Evolutionary conservation across 768 basidiomycete species (phyloP).

Genomic region (Agaricus blazei): DNA sequence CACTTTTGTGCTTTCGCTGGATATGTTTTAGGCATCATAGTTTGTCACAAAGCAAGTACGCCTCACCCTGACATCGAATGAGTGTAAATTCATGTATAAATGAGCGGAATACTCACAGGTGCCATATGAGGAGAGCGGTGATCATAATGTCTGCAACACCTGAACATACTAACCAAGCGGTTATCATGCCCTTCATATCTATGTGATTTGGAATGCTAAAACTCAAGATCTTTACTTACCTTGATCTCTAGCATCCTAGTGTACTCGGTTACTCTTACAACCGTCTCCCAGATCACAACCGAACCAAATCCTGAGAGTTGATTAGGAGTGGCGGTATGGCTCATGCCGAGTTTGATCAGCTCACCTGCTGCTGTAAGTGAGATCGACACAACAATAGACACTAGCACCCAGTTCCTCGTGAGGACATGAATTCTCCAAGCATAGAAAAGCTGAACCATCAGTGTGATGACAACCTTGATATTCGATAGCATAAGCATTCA

Average conservation of each 20-base stretch:
- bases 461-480: constrained; percentile 36
- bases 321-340: neutral
- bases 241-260: too few relatives aligned
- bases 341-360: too few relatives aligned
- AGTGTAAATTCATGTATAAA: neutral
- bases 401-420: constrained; percentile 17
- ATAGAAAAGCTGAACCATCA: constrained; percentile 42
- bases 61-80: constrained; percentile 1
- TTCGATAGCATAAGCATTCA: too few relatives aligned
- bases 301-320: constrained; percentile 19
- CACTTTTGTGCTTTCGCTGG: constrained; percentile 37
- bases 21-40: neutral
- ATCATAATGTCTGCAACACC: constrained; percentile 37
- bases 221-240: neutral
- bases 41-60: neutral
- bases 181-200: constrained; percentile 15
- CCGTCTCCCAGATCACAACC: constrained; percentile 15
- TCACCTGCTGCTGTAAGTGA: constrained; percentile 17
- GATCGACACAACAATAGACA: constrained; percentile 13
- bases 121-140: constrained; percentile 35
- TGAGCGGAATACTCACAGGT: constrained; percentile 26
- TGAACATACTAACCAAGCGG: constrained; percentile 37
- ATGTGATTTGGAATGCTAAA: neutral
- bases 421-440: constrained; percentile 29
- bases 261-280: too few relatives aligned